Evolutionary conservation across 345 rosid species (phyloP).

Genomic region (Ceriops zippeliana): DNA sequence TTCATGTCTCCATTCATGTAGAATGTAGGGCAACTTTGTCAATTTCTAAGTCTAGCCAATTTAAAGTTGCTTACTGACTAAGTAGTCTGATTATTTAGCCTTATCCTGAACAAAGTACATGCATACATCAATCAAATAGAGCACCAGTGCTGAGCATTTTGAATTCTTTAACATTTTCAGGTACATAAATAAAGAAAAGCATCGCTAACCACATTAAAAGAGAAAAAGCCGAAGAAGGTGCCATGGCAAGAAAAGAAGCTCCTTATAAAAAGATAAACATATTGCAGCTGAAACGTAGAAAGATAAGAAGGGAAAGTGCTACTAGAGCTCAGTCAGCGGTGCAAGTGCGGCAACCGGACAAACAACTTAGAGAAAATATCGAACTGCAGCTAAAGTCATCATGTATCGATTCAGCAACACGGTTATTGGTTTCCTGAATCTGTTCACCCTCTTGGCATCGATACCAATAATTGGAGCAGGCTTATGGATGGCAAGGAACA

Average conservation of each 20-base stretch:
- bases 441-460: slow-evolving; percentile 73
- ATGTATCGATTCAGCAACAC: slow-evolving; percentile 89
- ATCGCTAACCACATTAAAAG: slow-evolving; percentile 26
- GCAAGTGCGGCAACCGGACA: neutral
- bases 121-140: slow-evolving; percentile 1
- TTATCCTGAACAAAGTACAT: slow-evolving; percentile 4
- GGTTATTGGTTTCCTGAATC: slow-evolving; percentile 71
- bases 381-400: neutral
- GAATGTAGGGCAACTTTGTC: slow-evolving; percentile 4
- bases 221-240: slow-evolving; percentile 18
- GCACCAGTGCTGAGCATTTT: slow-evolving; percentile 28
- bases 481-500: slow-evolving; percentile 80
- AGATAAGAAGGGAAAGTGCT: neutral
- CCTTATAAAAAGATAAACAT: neutral
- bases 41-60: slow-evolving; percentile 4
- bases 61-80: slow-evolving; percentile 36
- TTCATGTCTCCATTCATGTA: neutral
- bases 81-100: slow-evolving; percentile 28
- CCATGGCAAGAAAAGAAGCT: slow-evolving; percentile 17
- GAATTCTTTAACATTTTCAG: slow-evolving; percentile 26
- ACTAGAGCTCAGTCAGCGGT: neutral
- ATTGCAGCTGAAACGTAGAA: neutral
- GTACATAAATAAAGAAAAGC: slow-evolving; percentile 27
- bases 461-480: slow-evolving; percentile 86
- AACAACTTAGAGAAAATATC: neutral